Conservation (phyloP, 2,329 filamentous ascomycete species). For the Penicillium sp. region DNA sequence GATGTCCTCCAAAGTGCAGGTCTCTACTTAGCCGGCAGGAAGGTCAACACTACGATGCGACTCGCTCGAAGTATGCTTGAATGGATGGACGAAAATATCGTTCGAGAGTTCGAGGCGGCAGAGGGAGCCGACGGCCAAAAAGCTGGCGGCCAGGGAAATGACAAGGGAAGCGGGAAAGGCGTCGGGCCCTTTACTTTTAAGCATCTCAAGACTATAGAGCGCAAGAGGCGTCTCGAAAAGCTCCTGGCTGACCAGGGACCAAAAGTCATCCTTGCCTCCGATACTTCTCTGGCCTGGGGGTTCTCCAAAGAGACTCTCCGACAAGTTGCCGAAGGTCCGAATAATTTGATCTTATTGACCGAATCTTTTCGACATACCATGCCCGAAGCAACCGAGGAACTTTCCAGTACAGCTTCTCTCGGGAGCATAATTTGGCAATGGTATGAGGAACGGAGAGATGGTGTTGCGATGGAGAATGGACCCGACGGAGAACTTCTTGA, state of each 20-base stretch:
- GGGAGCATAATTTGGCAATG: slow-evolving; percentile 78
- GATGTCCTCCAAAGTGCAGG: slow-evolving; percentile 56
- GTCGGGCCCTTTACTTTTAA: slow-evolving; percentile 87
- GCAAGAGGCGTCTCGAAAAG: slow-evolving; percentile 76
- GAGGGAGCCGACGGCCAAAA: slow-evolving; percentile 49
- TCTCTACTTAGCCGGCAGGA: slow-evolving; percentile 83
- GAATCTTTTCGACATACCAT: slow-evolving; percentile 59
- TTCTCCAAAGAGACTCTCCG: slow-evolving; percentile 82
- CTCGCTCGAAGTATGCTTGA: slow-evolving; percentile 95
- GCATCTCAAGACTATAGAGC: slow-evolving; percentile 80
- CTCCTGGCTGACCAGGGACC: slow-evolving; percentile 60
- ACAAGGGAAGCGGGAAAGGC: slow-evolving; percentile 46
- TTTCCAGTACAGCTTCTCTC: slow-evolving; percentile 58
- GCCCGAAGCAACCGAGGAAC: slow-evolving; percentile 28
- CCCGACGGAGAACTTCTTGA: slow-evolving; percentile 63
- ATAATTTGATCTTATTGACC: slow-evolving; percentile 85
- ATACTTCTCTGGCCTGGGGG: slow-evolving; percentile 89
- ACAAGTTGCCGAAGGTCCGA: slow-evolving; percentile 72
- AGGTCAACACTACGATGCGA: slow-evolving; percentile 83
- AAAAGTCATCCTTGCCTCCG: slow-evolving; percentile 85
- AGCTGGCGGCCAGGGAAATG: slow-evolving; percentile 36
- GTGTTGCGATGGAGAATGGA: slow-evolving; percentile 62
- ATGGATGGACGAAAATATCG: slow-evolving; percentile 98
- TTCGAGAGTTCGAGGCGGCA: slow-evolving; percentile 81
- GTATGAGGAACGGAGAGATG: slow-evolving; percentile 71